Base-by-base conservation (phyloP, 2,329 filamentous ascomycete species). In the Ramularia endophylla region DNA sequence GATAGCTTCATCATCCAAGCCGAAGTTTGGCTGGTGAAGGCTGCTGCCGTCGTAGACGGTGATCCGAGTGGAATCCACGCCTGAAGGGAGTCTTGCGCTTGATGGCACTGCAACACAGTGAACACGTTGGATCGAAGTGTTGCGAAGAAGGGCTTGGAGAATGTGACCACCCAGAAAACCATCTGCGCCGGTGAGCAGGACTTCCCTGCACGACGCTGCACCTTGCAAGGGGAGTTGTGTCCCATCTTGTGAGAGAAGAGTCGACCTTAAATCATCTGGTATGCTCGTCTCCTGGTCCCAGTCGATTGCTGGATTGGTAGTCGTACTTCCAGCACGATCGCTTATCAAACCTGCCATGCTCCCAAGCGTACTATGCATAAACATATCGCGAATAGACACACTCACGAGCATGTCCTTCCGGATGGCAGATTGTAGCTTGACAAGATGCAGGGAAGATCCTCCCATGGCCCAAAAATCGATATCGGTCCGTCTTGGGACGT, bases 61-160 rank as follows among this genome's bases (percentile, higher is more conserved):
- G 35, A 31, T 0, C 46, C 43, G 0, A 73, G 60, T n/a, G 46
- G 69, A 61, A 7, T 71, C 72, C 0, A 38, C 15, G 46, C 17
- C 22, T 7, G 27, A 9, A 6, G 41, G 36, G 2, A 46, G n/a
- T 5, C 38, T 27, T 12, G 13, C 71, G 51, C 4, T 46, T 6
- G 5, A 57, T 1, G 61, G 54, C 1, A 71, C 55, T 4, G 70
- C 70, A 8, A 75, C 33, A 44, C 70, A 73, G 50, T 72, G 65
- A 2, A 77, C 53, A 9, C 53, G 56, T 2, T 40, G 20, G 0
- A 75, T 58, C 0, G 41, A 37, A 0, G 50, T 27, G 4, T 64
- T 40, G 3, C 54, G 41, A 0, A 65, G 37, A 1, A 77, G 61
- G 1, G 54, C 44, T 4, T 45, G 36, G 2, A 74, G 53, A 16